A percentile compares a stretch with the other conserved stretches of the same genome.
phyloP scores from a whole-genome alignment of 2,329 filamentous ascomycete genomes.

The Talaromyces sp. region DNA sequence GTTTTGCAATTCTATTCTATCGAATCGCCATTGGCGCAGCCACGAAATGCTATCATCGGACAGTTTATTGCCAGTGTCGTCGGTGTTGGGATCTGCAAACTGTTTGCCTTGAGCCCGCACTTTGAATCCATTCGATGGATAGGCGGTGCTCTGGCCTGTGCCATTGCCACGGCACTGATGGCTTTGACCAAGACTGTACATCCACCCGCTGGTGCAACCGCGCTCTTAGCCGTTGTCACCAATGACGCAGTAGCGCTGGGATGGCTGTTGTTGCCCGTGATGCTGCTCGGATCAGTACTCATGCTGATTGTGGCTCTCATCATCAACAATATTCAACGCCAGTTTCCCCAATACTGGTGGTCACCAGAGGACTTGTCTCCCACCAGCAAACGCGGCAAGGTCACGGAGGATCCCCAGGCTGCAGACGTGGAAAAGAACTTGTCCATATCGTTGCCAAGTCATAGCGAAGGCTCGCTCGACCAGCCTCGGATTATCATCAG shows the following conservation, averaged over 20 bases:
- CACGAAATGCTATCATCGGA: slow-evolving; percentile 63
- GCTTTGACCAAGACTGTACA: slow-evolving; percentile 66
- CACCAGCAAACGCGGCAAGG: not conserved
- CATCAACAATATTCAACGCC: slow-evolving; percentile 64
- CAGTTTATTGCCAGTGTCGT: slow-evolving; percentile 59
- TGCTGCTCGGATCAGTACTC: slow-evolving; percentile 55
- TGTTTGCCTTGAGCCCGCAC: slow-evolving; percentile 52
- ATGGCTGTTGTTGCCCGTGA: slow-evolving; percentile 63
- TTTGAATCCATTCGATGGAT: slow-evolving; percentile 56
- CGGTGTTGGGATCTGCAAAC: slow-evolving; percentile 59
- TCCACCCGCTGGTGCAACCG: slow-evolving; percentile 70
- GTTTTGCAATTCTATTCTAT: slow-evolving; percentile 71
- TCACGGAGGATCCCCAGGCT: not conserved
- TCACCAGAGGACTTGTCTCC: slow-evolving; percentile 28
- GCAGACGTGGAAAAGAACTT: slow-evolving; percentile 7
- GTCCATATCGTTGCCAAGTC: not conserved
- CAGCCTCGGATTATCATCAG: slow-evolving; percentile 28
- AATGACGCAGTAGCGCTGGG: slow-evolving; percentile 52
- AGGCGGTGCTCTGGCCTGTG: slow-evolving; percentile 61
- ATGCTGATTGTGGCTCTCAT: slow-evolving; percentile 61
- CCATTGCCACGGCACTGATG: slow-evolving; percentile 60
- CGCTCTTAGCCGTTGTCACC: slow-evolving; percentile 61
- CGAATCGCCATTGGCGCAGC: slow-evolving; percentile 67
- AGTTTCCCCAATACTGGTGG: slow-evolving; percentile 67
- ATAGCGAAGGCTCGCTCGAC: slow-evolving; percentile 15